phyloP scores from a whole-genome alignment of 2,329 filamentous ascomycete species.

The Exophiala mesophila region DNA sequence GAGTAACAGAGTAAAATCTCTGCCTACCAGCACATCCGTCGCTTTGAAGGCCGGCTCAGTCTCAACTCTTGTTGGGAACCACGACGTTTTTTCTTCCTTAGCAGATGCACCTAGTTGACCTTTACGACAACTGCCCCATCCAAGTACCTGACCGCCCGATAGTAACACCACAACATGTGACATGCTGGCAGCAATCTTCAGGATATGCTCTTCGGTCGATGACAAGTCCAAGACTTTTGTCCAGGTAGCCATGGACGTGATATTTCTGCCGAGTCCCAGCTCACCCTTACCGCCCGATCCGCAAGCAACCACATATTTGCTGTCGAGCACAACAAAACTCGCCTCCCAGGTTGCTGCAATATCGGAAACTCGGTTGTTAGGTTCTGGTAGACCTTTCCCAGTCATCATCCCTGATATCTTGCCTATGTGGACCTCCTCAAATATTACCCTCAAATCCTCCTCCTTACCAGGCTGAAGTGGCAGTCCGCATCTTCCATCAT shows the following conservation, averaged over 20 bases:
- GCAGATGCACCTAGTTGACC: conserved; percentile 68
- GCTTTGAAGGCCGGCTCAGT: conserved; percentile 52
- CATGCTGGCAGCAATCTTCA: conserved; percentile 58
- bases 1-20: conserved; percentile 77
- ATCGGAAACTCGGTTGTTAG: conserved; percentile 31
- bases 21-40: conserved; percentile 69
- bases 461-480: background rate
- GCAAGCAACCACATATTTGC: conserved; percentile 53
- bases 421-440: conserved; percentile 8
- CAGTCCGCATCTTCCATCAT: conserved; percentile 42
- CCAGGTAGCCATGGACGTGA: conserved; percentile 15
- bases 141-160: conserved; percentile 70
- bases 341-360: conserved; percentile 76
- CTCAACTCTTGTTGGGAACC: conserved; percentile 57
- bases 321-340: conserved; percentile 53
- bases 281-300: conserved; percentile 68
- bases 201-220: conserved; percentile 30
- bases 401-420: background rate
- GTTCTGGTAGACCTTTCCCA: background rate
- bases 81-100: conserved; percentile 44
- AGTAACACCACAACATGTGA: conserved; percentile 71
- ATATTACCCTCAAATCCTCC: conserved; percentile 1
- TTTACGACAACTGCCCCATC: conserved; percentile 84
- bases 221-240: conserved; percentile 16
- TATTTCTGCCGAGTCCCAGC: conserved; percentile 55